These are phyloP conservation scores for Myxozyma lipomycoides DNA, from an alignment of 805 yeast species.

Conservation along the genomic window DNA sequence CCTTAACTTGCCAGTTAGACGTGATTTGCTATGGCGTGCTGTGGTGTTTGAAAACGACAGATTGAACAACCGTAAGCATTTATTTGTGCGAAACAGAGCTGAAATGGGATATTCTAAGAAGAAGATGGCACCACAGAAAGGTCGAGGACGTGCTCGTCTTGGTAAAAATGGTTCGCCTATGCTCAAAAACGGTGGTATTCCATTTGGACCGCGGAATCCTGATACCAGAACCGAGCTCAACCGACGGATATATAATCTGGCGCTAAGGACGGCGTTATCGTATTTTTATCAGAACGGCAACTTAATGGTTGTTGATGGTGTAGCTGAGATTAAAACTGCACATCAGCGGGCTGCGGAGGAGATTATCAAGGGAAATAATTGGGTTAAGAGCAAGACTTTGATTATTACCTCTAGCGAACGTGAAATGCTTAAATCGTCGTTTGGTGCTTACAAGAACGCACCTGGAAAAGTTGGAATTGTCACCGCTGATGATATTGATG, in stretches of 20 bases:
- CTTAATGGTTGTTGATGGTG: slow-evolving; percentile 62
- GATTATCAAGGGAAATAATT: slow-evolving; percentile 10
- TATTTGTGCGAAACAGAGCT: slow-evolving; percentile 81
- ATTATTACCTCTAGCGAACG: slow-evolving; percentile 12
- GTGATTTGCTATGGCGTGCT: slow-evolving; percentile 92
- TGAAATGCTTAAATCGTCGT: slow-evolving; percentile 1
- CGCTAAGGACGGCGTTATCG: slow-evolving; percentile 77
- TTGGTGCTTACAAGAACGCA: background rate
- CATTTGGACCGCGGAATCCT: slow-evolving; percentile 86
- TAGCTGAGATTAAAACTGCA: slow-evolving; percentile 36
- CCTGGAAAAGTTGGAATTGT: slow-evolving; percentile 3
- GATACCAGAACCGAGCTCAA: slow-evolving; percentile 82
- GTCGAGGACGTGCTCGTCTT: slow-evolving; percentile 89
- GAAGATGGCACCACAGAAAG: slow-evolving; percentile 85
- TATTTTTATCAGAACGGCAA: slow-evolving; percentile 73
- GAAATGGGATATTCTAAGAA: slow-evolving; percentile 80
- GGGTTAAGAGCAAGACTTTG: slow-evolving; percentile 6
- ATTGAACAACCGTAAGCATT: slow-evolving; percentile 7
- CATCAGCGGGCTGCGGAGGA: slow-evolving; percentile 9
- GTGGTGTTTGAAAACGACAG: slow-evolving; percentile 88
- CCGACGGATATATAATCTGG: slow-evolving; percentile 63
- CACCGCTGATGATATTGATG: slow-evolving; percentile 18
- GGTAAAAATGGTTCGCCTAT: slow-evolving; percentile 96
- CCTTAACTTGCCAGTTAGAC: slow-evolving; percentile 70
- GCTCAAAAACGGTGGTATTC: slow-evolving; percentile 83